A percentile compares a stretch with the other conserved stretches of the same genome.
These are phyloP conservation scores for Sarcomyxa edulis DNA, from an alignment of 768 basidiomycete species.

Conservation along the genomic window DNA sequence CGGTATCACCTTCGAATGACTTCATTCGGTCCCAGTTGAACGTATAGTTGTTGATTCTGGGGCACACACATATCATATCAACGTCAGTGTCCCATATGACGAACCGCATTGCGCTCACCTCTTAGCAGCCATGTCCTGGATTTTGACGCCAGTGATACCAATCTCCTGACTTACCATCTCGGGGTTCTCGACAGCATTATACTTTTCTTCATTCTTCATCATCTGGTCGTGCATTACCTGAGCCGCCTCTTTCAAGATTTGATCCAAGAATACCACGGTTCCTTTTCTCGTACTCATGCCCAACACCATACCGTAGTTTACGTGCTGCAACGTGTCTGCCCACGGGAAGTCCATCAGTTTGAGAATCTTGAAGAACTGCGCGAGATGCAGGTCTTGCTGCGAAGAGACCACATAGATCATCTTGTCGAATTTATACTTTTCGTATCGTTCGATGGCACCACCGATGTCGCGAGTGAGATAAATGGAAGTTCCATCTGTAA, in stretches of 20 bases:
- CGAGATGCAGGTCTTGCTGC: slow-evolving; percentile 81
- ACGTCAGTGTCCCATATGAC: too few relatives aligned
- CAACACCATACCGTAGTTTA: slow-evolving; percentile 88
- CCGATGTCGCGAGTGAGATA: slow-evolving; percentile 96
- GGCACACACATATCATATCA: neutral
- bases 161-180: slow-evolving; percentile 74
- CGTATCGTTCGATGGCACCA: slow-evolving; percentile 87
- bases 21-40: slow-evolving; percentile 95
- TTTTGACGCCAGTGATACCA: slow-evolving; percentile 94
- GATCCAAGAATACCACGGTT: slow-evolving; percentile 90
- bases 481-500: slow-evolving; percentile 84
- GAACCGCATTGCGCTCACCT: slow-evolving; percentile 49
- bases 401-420: slow-evolving; percentile 94
- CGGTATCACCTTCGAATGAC: slow-evolving; percentile 94
- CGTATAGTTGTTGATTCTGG: slow-evolving; percentile 90
- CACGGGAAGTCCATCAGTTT: slow-evolving; percentile 86
- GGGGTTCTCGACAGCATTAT: slow-evolving; percentile 82
- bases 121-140: slow-evolving; percentile 96
- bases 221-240: slow-evolving; percentile 96
- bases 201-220: slow-evolving; percentile 92
- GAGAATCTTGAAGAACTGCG: slow-evolving; percentile 92
- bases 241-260: slow-evolving; percentile 86
- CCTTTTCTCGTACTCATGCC: slow-evolving; percentile 96
- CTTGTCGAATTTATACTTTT: slow-evolving; percentile 80
- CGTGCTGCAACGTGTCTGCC: slow-evolving; percentile 77